Evolutionary conservation across 805 yeast genomes (phyloP).

Genomic region (Deakozyma indianensis): DNA sequence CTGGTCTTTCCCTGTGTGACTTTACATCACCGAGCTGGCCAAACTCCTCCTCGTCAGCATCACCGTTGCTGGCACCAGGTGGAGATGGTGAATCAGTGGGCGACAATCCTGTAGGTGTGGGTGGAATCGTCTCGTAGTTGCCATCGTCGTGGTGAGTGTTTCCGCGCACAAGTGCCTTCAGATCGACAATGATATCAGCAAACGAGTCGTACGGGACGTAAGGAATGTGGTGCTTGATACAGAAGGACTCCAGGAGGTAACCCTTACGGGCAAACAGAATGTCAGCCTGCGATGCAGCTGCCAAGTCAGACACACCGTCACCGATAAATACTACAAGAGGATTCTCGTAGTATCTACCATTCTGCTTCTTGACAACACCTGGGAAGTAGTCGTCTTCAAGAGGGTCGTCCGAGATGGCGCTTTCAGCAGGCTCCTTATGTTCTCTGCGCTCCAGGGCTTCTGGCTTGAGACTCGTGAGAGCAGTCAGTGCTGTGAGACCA

Average conservation of each 20-base stretch:
- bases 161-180: conserved; percentile 17
- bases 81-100: not conserved
- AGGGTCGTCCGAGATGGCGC: conserved; percentile 6
- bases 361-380: conserved; percentile 4
- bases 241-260: conserved; percentile 26
- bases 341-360: conserved; percentile 12
- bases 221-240: conserved; percentile 25
- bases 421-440: conserved; percentile 4
- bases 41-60: not conserved
- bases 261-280: conserved; percentile 30
- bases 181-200: conserved; percentile 25
- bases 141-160: conserved; percentile 15
- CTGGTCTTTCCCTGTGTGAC: not conserved
- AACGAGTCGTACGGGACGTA: conserved; percentile 28
- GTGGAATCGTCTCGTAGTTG: not conserved
- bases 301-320: conserved; percentile 38
- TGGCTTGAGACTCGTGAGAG: not conserved
- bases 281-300: conserved; percentile 31
- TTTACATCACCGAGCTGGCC: not conserved
- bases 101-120: not conserved
- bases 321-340: conserved; percentile 41
- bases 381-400: conserved; percentile 2
- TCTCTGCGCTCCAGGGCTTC: too few species aligned
- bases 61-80: too few species aligned
- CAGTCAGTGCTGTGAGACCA: not conserved